phyloP scores from a whole-genome alignment of 495 filamentous ascomycete genomes.

The Annulohypoxylon moriforme region DNA sequence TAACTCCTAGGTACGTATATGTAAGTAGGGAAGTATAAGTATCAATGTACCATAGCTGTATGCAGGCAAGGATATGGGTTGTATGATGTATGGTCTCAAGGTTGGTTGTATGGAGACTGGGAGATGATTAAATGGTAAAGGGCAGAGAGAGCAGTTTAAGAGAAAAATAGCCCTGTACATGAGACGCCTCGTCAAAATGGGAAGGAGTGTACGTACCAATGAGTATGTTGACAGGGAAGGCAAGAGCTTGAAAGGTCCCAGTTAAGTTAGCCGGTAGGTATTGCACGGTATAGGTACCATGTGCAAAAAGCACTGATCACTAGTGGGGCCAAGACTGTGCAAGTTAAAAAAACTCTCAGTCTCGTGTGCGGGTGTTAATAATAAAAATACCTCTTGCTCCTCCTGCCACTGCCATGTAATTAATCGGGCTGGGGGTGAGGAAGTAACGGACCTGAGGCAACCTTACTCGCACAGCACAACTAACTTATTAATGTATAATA shows the following conservation, averaged over 20 bases:
- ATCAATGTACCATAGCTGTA: background rate
- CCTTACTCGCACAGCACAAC: background rate
- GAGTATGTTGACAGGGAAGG: constrained; percentile 23
- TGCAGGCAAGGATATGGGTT: background rate
- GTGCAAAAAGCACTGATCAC: background rate
- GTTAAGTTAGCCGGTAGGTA: constrained; percentile 5
- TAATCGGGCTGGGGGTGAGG: background rate
- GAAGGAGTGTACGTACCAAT: constrained; percentile 18
- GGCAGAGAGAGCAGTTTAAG: background rate
- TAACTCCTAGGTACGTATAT: constrained; percentile 17
- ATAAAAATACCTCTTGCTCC: background rate
- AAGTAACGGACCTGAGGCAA: constrained; percentile 1
- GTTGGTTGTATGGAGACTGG: background rate
- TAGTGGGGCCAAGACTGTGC: background rate
- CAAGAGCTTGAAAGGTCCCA: constrained; percentile 8
- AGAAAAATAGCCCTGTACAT: constrained; percentile 1
- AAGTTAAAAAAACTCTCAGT: constrained; percentile 1
- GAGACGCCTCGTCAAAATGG: constrained; percentile 5
- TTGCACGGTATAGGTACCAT: constrained; percentile 2
- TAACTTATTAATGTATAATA: background rate
- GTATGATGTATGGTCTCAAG: background rate
- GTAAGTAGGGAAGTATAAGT: background rate
- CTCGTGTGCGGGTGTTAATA: constrained; percentile 2
- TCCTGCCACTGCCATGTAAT: background rate
- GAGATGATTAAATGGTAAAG: background rate